Evolutionary conservation across 2,329 filamentous ascomycete species (phyloP).

Genomic region (Cercospora sp.): DNA sequence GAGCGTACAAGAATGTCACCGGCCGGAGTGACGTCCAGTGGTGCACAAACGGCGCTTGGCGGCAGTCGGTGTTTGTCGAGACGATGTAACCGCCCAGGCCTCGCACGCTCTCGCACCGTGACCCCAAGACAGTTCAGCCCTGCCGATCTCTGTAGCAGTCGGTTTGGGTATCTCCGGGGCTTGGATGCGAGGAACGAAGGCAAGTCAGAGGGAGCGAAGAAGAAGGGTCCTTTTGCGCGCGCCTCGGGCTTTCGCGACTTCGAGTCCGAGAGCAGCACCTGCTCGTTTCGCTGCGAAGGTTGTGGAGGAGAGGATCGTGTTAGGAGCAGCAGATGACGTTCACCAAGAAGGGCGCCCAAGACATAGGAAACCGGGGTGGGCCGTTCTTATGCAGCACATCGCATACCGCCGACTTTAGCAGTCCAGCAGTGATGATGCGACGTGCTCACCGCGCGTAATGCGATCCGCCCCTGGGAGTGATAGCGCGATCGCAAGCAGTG

Average conservation of each 20-base stretch:
- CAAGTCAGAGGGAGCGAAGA: background rate
- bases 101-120: conserved; percentile 6
- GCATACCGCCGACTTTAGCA: background rate
- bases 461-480: background rate
- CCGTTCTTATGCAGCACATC: background rate
- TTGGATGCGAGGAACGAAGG: background rate
- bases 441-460: background rate
- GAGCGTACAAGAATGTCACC: conserved; percentile 6
- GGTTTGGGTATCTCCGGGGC: conserved; percentile 5
- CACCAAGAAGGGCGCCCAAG: background rate
- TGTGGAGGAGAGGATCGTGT: background rate
- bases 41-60: conserved; percentile 1
- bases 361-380: background rate
- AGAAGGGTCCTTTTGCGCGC: background rate
- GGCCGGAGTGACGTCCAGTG: conserved; percentile 14
- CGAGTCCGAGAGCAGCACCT: background rate
- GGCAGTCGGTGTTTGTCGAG: conserved; percentile 10
- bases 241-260: conserved; percentile 1
- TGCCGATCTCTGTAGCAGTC: conserved; percentile 8
- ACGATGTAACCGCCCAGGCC: conserved; percentile 11
- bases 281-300: background rate
- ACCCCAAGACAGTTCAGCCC: conserved; percentile 6
- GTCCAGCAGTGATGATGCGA: background rate
- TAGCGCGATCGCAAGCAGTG: background rate
- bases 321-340: background rate